Evolutionary conservation across 441 rosid genomes (phyloP), one percentile per base, ranked within the genome.

Genomic region (Gossypium gossypioides): DNA sequence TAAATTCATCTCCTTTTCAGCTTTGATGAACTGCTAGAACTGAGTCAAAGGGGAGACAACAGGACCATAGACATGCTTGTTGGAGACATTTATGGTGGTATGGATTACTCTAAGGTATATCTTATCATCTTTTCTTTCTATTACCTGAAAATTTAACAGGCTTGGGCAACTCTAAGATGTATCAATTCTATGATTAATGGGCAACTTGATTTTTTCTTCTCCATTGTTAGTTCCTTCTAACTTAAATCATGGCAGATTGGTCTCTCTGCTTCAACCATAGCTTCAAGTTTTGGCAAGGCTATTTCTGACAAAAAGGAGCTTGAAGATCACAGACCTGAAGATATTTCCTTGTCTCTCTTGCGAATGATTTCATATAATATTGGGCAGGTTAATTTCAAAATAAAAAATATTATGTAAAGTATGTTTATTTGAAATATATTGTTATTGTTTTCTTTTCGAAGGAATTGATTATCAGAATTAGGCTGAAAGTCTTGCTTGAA

Each of bases 361-460:
- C 90, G 97, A 78, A 96, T 96, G 98, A 93, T 96, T 63, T 96
- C 98, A 18, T 91, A 96, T 80, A 96, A 96, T 77, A 93, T 96
- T 64, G 99, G 99, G 32, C 98, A 96, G 97, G 99, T 89, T 75
- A 78, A 79, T 29, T 51, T 19, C 40, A 34, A 34, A 34, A 6
- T 13, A 19, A 27, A 34, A 48, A 19, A 21, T 44, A 40, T 5
- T 10, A 1, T 58, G 61, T 18, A 32, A 68, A 52, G 18, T 68
- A 10, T 32, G 46, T 34, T 34, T 34, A 68, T 19, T 51, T 29
- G 61, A 68, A 68, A 68, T 18, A 52, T 9, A 29, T 29, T 51
- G 12, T 60, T 68, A 3, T 25, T 68, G 6, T 40, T 42, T 19
- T 52, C 18, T 34, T 29, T 34, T 46, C 3, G 0, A 68, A 18